phyloP scores from a whole-genome alignment of 2,329 filamentous ascomycete species.

The Plectosphaerella sp. region DNA sequence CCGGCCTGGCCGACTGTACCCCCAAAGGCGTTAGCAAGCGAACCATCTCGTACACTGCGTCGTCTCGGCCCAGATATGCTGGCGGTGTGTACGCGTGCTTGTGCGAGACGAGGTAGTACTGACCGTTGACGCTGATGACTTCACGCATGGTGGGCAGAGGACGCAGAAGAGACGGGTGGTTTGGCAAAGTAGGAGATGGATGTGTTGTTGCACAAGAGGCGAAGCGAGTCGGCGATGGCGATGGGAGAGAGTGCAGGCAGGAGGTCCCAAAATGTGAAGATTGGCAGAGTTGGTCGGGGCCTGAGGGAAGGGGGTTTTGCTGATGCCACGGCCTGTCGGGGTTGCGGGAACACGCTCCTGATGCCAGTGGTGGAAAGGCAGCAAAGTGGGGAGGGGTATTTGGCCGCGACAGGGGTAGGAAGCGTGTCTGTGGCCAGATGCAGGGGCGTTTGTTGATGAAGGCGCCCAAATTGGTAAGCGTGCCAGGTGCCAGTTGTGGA shows the following conservation, averaged over 20 bases:
- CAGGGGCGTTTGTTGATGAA: conserved; percentile 13
- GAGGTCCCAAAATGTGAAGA: not conserved
- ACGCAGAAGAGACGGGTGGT: conserved; percentile 11
- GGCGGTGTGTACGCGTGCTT: not conserved
- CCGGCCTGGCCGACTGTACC: conserved; percentile 95
- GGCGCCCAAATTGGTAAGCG: conserved; percentile 13
- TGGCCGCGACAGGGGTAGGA: conserved; percentile 9
- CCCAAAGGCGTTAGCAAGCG: not conserved
- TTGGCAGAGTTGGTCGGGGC: not conserved
- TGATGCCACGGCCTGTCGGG: not conserved
- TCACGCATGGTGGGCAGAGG: conserved; percentile 80
- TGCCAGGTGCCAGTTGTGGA: not conserved
- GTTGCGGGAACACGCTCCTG: not conserved
- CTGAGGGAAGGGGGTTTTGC: not conserved
- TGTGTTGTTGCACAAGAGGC: conserved; percentile 15
- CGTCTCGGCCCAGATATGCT: no score
- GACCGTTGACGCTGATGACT: conserved; percentile 99
- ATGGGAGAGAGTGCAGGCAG: not conserved
- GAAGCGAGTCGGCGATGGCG: conserved; percentile 17
- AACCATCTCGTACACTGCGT: no score
- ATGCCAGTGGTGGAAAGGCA: not conserved
- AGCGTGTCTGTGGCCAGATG: conserved; percentile 1
- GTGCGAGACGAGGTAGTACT: conserved; percentile 27
- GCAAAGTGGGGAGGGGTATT: conserved; percentile 8
- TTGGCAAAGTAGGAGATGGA: conserved; percentile 24